Evolutionary conservation across 108 stramenopile genomes (phyloP), one percentile per base, ranked within the genome.

Genomic region (Cyclostephanos tholiformis): DNA sequence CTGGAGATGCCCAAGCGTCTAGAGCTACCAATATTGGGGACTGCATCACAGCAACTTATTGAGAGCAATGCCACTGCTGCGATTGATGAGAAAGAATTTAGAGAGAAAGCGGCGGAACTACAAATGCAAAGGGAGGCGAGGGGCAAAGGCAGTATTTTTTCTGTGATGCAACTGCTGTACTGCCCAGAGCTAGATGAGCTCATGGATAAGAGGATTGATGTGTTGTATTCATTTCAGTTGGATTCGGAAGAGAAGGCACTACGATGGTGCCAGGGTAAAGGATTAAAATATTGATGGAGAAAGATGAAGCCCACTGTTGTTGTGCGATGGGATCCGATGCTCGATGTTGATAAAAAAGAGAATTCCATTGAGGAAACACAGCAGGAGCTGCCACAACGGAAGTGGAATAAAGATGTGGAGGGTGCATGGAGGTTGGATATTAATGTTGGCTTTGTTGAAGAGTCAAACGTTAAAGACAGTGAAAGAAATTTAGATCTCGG

Each of bases 241-340:
- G 63, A 64, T 38, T 20, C n/a, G 20, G 27, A 2, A 25, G 22
- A 36, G 17, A 36, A 63, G 22, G 32, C 19, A 20, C 22, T 63
- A n/a, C 38, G 62, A 63, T 63, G 62, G 62, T 63, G 62, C 32
- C 62, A 63, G 22, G 62, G 62, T 63, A 25, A 63, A 36, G 62
- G n/a, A n/a, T n/a, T n/a, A n/a, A n/a, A n/a, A n/a, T n/a, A n/a
- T n/a, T n/a, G n/a, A n/a, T n/a, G n/a, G n/a, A n/a, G n/a, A n/a
- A 30, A n/a, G 30, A 38, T 7, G 16, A 25, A 29, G 19, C 60
- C 60, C 19, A 61, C 60, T 27, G 63, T 64, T 26, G 26, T 46
- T 10, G 63, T 64, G 35, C 9, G 38, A 10, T 64, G 63, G 63
- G 36, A 64, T 64, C 38, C 63, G 20, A 19, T 46, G 39, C 39